These are phyloP conservation scores for Colletotrichum chlorophyti DNA, from an alignment of 2,329 filamentous ascomycete species.

Conservation along the genomic window DNA sequence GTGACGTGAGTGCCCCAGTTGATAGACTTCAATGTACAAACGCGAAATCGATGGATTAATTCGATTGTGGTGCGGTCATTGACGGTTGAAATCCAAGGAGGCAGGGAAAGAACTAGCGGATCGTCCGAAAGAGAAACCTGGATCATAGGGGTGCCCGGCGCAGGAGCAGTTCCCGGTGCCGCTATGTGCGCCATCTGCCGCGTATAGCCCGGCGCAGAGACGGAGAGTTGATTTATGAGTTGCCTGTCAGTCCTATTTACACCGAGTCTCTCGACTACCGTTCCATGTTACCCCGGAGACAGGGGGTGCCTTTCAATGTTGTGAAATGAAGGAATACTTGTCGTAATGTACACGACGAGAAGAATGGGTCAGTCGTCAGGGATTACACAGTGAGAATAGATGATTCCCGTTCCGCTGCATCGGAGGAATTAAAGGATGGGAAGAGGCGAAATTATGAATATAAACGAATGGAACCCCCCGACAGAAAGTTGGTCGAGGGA, in stretches of 20 bases:
- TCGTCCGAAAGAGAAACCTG: too few species aligned
- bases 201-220: neutral
- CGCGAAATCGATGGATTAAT: neutral
- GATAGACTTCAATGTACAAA: conserved; percentile 8
- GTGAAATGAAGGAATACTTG: conserved; percentile 4
- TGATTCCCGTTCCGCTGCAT: neutral
- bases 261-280: conserved; percentile 13
- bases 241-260: too few species aligned
- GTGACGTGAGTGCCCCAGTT: neutral
- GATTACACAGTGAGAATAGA: neutral
- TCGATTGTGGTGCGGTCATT: too few species aligned
- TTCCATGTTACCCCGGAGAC: conserved; percentile 19
- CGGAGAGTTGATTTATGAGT: neutral
- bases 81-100: too few species aligned
- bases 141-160: too few species aligned
- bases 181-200: neutral
- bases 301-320: neutral
- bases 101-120: too few species aligned
- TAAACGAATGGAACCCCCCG: too few species aligned
- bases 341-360: conserved; percentile 13
- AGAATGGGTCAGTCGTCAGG: conserved; percentile 3
- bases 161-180: neutral
- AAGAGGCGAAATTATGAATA: conserved; percentile 7
- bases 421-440: conserved; percentile 4
- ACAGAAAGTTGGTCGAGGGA: too few species aligned